Percentiles rank a stretch among this genome's conserved stretches.
Evolutionary conservation across 805 yeast species (phyloP).

Genomic region (Yamadazyma endophytica): DNA sequence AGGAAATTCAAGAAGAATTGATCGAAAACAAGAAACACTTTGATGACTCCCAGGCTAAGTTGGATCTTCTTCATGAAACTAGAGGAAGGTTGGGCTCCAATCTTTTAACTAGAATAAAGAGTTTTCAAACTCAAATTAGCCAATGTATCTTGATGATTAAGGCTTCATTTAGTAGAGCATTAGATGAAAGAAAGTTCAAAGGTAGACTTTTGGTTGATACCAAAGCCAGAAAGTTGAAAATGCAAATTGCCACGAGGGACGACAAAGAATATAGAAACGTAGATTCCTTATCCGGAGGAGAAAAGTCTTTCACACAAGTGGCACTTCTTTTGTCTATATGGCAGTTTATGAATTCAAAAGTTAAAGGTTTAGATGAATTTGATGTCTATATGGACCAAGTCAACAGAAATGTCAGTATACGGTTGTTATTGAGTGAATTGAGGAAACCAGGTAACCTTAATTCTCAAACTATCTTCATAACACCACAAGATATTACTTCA

Average conservation of each 20-base stretch:
- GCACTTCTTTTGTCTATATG: constrained; percentile 85
- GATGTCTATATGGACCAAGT: constrained; percentile 98
- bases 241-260: constrained; percentile 59
- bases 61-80: constrained; percentile 28
- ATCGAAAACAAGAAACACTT: constrained; percentile 39
- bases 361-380: constrained; percentile 91
- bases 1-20: constrained; percentile 49
- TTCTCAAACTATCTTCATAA: constrained; percentile 86
- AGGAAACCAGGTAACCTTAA: constrained; percentile 54
- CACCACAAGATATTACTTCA: constrained; percentile 86
- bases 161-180: constrained; percentile 50
- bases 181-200: constrained; percentile 64
- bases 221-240: constrained; percentile 43
- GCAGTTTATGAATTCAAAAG: constrained; percentile 84
- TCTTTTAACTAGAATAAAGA: constrained; percentile 27
- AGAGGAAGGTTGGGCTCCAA: constrained; percentile 23
- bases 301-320: constrained; percentile 89
- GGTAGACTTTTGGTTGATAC: constrained; percentile 70
- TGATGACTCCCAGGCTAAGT: constrained; percentile 38
- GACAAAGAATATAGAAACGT: constrained; percentile 62
- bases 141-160: constrained; percentile 28
- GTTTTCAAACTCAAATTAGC: constrained; percentile 28
- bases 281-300: constrained; percentile 92
- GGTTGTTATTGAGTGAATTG: constrained; percentile 66
- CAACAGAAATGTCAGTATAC: constrained; percentile 75